A percentile compares a stretch with the other conserved stretches of the same genome.
These are phyloP conservation scores for Betula pendula DNA, from an alignment of 306 rosid genomes.

Conservation along the genomic window DNA sequence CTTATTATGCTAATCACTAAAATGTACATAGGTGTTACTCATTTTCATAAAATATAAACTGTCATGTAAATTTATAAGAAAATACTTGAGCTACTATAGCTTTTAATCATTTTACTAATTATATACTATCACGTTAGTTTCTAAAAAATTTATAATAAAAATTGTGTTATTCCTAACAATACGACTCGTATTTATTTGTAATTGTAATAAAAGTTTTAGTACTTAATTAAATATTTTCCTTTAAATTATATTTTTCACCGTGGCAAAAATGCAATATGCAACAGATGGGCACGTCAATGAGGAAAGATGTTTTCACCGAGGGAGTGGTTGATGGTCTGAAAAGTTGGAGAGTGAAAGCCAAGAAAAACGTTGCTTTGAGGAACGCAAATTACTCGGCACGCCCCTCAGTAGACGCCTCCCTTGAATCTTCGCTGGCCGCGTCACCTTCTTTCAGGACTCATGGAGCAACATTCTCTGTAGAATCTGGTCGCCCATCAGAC, in stretches of 20 bases:
- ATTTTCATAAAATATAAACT: too few species aligned
- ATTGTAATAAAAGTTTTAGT: too few species aligned
- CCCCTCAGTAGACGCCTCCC: constrained; percentile 25
- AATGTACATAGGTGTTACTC: too few species aligned
- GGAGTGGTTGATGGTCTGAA: constrained; percentile 43
- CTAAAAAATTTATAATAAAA: too few species aligned
- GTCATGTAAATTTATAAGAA: too few species aligned
- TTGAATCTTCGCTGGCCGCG: constrained; percentile 23
- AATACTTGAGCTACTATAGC: too few species aligned
- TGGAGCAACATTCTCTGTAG: constrained; percentile 28
- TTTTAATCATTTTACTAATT: too few species aligned
- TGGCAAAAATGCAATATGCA: constrained; percentile 4
- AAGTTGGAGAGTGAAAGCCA: constrained; percentile 45
- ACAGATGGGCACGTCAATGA: constrained; percentile 64
- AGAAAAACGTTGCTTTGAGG: constrained; percentile 27
- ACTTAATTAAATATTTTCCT: too few species aligned
- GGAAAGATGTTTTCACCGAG: constrained; percentile 48
- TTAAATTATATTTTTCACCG: neutral
- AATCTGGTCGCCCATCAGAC: constrained; percentile 1
- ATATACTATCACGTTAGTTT: too few species aligned
- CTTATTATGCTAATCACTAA: too few species aligned
- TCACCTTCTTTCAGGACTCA: constrained; percentile 41
- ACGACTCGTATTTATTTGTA: too few species aligned
- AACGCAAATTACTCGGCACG: constrained; percentile 12
- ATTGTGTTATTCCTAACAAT: too few species aligned